These are phyloP conservation scores for Parachaetomium inaequale DNA, from an alignment of 495 filamentous ascomycete genomes.

Conservation along the genomic window DNA sequence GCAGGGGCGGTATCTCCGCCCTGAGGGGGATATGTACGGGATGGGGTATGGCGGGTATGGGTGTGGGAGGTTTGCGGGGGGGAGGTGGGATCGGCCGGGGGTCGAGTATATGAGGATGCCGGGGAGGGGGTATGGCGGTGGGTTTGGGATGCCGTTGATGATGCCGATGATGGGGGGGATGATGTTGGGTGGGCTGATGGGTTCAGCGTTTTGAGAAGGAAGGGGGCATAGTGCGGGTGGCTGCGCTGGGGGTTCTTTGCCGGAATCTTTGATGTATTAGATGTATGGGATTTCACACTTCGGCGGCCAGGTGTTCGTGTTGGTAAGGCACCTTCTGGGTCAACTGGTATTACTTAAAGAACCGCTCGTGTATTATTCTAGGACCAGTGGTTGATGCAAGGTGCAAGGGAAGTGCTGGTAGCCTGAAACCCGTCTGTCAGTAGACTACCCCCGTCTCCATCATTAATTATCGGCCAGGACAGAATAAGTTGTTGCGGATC, in stretches of 20 bases:
- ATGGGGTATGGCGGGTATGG: conserved; percentile 27
- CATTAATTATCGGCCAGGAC: too few species aligned
- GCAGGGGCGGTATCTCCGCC: conserved; percentile 24
- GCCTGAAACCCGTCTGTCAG: too few species aligned
- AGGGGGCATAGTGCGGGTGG: too few species aligned
- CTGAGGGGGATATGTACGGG: conserved; percentile 29
- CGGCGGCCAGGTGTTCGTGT: too few species aligned
- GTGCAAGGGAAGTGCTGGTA: too few species aligned
- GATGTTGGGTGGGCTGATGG: conserved; percentile 17
- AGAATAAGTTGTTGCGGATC: too few species aligned
- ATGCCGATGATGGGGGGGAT: conserved; percentile 17
- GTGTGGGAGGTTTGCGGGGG: conserved; percentile 24
- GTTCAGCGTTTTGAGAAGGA: not conserved
- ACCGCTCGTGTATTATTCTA: too few species aligned
- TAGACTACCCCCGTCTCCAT: too few species aligned
- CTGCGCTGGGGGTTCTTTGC: not conserved
- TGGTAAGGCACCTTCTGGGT: too few species aligned
- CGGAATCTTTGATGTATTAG: not conserved
- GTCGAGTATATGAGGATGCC: conserved; percentile 11
- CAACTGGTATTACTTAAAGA: too few species aligned
- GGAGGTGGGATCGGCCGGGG: conserved; percentile 17
- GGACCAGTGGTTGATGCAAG: too few species aligned
- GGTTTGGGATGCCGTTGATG: conserved; percentile 17
- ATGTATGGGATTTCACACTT: too few species aligned
- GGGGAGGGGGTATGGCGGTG: conserved; percentile 21